These are phyloP conservation scores for Sporobolus alterniflorus DNA, from an alignment of 202 grass and related monocot species.

Conservation along the genomic window DNA sequence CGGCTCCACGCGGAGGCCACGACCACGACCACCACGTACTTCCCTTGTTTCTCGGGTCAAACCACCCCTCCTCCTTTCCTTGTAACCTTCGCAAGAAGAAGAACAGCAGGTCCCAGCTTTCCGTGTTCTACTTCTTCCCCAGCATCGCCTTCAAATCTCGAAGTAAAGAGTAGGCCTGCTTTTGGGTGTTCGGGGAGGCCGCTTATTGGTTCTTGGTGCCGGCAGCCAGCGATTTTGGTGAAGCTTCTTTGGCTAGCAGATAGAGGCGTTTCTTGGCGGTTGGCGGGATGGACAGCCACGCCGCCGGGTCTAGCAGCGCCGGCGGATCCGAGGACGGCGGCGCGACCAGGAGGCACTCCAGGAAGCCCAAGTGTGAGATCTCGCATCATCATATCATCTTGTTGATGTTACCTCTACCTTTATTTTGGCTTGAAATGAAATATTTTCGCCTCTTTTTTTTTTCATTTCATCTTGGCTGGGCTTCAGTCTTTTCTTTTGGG, in stretches of 20 bases:
- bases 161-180: not conserved
- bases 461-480: not conserved
- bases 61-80: conserved; percentile 36
- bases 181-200: conserved; percentile 8
- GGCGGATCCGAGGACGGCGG: conserved; percentile 64
- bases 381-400: conserved; percentile 20
- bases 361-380: conserved; percentile 80
- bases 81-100: conserved; percentile 50
- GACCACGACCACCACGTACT: conserved; percentile 23
- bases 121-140: no score
- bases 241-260: not conserved
- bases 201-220: conserved; percentile 9
- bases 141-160: conserved; percentile 19
- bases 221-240: not conserved
- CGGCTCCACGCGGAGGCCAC: conserved; percentile 41
- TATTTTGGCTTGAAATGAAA: not conserved
- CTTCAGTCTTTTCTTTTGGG: conserved; percentile 17
- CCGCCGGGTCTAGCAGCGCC: conserved; percentile 54
- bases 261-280: conserved; percentile 43
- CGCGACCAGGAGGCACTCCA: conserved; percentile 56
- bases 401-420: not conserved
- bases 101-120: not conserved
- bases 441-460: not conserved
- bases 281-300: conserved; percentile 45
- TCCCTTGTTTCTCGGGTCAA: conserved; percentile 10